Evolutionary conservation across 2,329 filamentous ascomycete genomes (phyloP).

Genomic region (Metarhizium humberi): DNA sequence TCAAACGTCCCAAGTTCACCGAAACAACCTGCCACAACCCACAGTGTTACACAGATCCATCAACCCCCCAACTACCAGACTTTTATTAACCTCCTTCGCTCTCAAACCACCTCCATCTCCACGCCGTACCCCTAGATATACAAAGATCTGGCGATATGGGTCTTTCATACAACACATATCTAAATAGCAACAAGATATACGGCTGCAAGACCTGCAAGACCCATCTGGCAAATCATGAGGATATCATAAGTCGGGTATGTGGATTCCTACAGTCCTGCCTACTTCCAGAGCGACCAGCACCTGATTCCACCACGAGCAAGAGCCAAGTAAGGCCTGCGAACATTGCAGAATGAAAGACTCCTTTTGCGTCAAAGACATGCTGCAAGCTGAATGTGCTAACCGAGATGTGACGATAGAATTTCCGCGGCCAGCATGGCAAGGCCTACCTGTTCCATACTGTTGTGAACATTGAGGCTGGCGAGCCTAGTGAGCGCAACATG

Average conservation of each 20-base stretch:
- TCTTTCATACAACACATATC: constrained; percentile 84
- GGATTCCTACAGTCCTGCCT: not conserved
- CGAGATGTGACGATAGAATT: constrained; percentile 54
- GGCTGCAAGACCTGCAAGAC: constrained; percentile 94
- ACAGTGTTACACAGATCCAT: too few species aligned
- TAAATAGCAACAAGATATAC: constrained; percentile 79
- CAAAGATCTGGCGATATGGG: constrained; percentile 49
- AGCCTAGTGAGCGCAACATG: constrained; percentile 94
- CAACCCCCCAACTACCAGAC: too few species aligned
- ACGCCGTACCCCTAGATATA: not conserved
- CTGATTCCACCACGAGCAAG: not conserved
- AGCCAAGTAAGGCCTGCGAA: not conserved
- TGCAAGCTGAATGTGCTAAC: not conserved
- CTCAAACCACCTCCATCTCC: not conserved
- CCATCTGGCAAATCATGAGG: constrained; percentile 88
- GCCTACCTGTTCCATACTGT: constrained; percentile 93
- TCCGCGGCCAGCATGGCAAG: constrained; percentile 96
- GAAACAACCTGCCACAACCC: not conserved
- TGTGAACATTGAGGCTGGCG: constrained; percentile 78
- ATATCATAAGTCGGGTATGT: constrained; percentile 85
- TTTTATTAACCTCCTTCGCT: too few species aligned
- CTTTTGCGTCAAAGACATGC: not conserved
- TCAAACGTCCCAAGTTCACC: not conserved
- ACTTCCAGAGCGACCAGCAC: not conserved
- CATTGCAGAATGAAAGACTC: not conserved